Evolutionary conservation across 2,329 filamentous ascomycete species (phyloP), one percentile per base, ranked within the genome.

Genomic region (Colletotrichum tanaceti): DNA sequence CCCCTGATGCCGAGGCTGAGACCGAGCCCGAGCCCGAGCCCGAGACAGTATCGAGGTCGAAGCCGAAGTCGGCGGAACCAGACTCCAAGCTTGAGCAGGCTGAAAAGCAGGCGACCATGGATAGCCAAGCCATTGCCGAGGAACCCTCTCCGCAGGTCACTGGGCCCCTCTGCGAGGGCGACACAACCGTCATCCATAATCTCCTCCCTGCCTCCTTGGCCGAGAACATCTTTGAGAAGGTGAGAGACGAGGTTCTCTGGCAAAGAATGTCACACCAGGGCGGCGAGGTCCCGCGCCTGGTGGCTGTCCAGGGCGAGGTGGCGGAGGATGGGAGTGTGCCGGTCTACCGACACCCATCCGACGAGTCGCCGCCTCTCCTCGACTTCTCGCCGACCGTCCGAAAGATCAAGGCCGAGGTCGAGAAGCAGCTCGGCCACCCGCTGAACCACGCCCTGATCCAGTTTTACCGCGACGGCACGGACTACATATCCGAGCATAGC

Each of bases 401-500:
- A 20, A 80, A 84, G 43, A 90, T 98, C 67, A 90, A 90, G 68
- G 77, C 81, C 16, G 85, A 86, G 63, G 90, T 93, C 0, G 93
- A 97, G 77, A 84, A 86, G 64, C 82, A 88, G 18, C 85, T 97
- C 1, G 91, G 92, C 0, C 96, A 98, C 74, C 82, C 87, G 0
- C 80, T 99, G 49, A 99, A 99, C 75, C 96, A 99, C 77, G 94
- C 90, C 1, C 82, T 99, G 55, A 97, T 99, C 53, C 96, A 99
- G 76, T 87, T 94, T 66, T 99, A 99, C 76, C 92, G 96, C n/a
- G 86, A 87, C 73, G 93, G 95, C 3, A 89, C 88, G 55, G 96
- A 99, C 79, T 93, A 93, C 77, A 99, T 99, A 71, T 96, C 93
- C 0, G 96, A 99, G 77, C 96, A 99, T 76, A 97, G 93, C 46